A percentile compares a stretch with the other conserved stretches of the same genome.
Conservation (phyloP, 805 yeast species). For the Wickerhamomyces mucosus region DNA sequence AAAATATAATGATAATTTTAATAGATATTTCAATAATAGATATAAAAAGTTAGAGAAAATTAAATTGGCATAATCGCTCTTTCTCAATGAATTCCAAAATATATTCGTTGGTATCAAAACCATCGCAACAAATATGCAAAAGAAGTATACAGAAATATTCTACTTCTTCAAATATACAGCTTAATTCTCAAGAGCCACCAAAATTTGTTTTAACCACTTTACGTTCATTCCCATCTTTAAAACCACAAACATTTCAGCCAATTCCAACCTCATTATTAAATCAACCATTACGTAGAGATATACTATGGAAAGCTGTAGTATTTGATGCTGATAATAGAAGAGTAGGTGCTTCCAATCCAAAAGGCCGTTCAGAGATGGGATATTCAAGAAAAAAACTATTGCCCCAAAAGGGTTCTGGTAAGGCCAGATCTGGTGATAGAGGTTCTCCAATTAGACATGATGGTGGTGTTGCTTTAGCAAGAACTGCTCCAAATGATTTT, state of each 20-base stretch:
- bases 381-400: slow-evolving; percentile 74
- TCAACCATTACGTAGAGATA: slow-evolving; percentile 77
- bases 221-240: slow-evolving; percentile 82
- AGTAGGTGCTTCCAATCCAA: slow-evolving; percentile 83
- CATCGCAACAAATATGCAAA: too few relatives aligned
- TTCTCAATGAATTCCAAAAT: too few relatives aligned
- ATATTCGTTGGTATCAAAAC: too few relatives aligned
- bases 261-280: slow-evolving; percentile 63
- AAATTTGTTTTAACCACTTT: slow-evolving; percentile 66
- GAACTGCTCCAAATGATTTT: slow-evolving; percentile 85
- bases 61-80: too few relatives aligned
- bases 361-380: slow-evolving; percentile 79
- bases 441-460: slow-evolving; percentile 87
- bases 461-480: slow-evolving; percentile 85
- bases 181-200: slow-evolving; percentile 35
- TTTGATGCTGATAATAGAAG: slow-evolving; percentile 84
- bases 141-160: too few relatives aligned
- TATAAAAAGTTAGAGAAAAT: too few relatives aligned
- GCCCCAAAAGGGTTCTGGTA: slow-evolving; percentile 91
- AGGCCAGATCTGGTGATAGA: slow-evolving; percentile 93
- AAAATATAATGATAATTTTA: too few relatives aligned
- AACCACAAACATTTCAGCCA: slow-evolving; percentile 72
- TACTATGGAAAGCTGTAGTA: slow-evolving; percentile 89
- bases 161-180: slow-evolving; percentile 2
- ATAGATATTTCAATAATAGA: too few relatives aligned